Evolutionary conservation across 257 asterid species (phyloP).

Genomic region (Ilex asprella): DNA sequence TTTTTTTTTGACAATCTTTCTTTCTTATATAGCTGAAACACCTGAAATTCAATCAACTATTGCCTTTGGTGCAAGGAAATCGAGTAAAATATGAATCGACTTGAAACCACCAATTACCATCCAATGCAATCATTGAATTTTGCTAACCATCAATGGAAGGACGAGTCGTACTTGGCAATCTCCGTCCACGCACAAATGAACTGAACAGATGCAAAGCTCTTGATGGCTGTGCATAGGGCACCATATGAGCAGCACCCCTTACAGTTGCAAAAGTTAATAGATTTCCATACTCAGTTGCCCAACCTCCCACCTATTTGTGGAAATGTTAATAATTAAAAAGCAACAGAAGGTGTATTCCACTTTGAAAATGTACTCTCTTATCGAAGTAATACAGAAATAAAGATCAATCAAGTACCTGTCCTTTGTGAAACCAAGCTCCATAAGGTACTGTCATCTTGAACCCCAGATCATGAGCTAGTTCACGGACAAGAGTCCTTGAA

Average conservation of each 20-base stretch:
- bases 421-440: conserved; percentile 89
- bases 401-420: conserved; percentile 44
- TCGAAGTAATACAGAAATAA: too few species aligned
- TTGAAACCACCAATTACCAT: too few species aligned
- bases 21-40: too few species aligned
- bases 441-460: conserved; percentile 73
- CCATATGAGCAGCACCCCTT: conserved; percentile 98
- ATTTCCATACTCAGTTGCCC: conserved; percentile 86
- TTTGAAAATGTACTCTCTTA: too few species aligned
- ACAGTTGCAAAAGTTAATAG: conserved; percentile 81
- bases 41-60: too few species aligned
- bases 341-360: background rate
- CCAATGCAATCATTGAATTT: too few species aligned
- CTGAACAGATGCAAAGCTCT: conserved; percentile 91
- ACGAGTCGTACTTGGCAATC: conserved; percentile 68
- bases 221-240: conserved; percentile 87
- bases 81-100: too few species aligned
- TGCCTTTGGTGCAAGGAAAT: too few species aligned
- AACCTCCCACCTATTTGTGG: conserved; percentile 72
- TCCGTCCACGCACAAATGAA: conserved; percentile 49
- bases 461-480: conserved; percentile 68
- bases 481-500: conserved; percentile 82
- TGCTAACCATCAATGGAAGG: conserved; percentile 28
- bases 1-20: too few species aligned
- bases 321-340: background rate